Conservation (phyloP, 2,329 filamentous ascomycete species). For the Dothidotthia symphoricarpi region DNA sequence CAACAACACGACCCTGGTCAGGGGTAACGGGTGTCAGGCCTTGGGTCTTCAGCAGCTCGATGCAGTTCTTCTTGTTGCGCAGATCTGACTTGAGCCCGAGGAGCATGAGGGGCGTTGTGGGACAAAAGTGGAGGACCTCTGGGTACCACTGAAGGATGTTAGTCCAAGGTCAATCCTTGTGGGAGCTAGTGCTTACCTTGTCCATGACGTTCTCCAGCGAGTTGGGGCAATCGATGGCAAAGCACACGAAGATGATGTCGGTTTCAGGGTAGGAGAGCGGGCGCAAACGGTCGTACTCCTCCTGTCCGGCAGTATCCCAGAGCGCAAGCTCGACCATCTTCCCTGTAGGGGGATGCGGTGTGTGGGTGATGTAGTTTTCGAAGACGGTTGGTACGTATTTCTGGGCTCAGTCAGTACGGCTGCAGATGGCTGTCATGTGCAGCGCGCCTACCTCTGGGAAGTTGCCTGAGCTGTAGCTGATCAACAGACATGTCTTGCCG, state of each 20-base stretch:
- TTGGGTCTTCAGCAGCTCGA: conserved; percentile 97
- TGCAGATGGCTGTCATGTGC: background rate
- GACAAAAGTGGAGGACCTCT: conserved; percentile 98
- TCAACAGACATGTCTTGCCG: conserved; percentile 96
- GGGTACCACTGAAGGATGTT: conserved; percentile 82
- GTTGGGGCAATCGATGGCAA: conserved; percentile 97
- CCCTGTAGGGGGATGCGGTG: conserved; percentile 78
- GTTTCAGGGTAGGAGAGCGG: conserved; percentile 98
- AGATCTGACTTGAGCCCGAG: conserved; percentile 97
- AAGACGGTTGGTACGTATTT: conserved; percentile 99
- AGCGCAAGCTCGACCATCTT: conserved; percentile 95
- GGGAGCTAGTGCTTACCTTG: conserved; percentile 64
- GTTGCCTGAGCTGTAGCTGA: conserved; percentile 98
- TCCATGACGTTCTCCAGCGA: conserved; percentile 98
- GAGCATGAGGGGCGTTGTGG: conserved; percentile 91
- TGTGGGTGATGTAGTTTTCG: conserved; percentile 99
- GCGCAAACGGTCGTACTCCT: conserved; percentile 95
- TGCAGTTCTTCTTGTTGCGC: conserved; percentile 91
- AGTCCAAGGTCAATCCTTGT: conserved; percentile 9
- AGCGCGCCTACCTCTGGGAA: conserved; percentile 81
- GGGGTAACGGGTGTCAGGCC: conserved; percentile 91
- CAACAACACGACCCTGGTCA: conserved; percentile 84
- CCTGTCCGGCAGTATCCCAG: conserved; percentile 98
- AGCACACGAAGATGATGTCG: conserved; percentile 96
- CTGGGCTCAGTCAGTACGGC: conserved; percentile 49